Base-by-base conservation (phyloP, 441 rosid genomes). In the Gossypium gossypioides region DNA sequence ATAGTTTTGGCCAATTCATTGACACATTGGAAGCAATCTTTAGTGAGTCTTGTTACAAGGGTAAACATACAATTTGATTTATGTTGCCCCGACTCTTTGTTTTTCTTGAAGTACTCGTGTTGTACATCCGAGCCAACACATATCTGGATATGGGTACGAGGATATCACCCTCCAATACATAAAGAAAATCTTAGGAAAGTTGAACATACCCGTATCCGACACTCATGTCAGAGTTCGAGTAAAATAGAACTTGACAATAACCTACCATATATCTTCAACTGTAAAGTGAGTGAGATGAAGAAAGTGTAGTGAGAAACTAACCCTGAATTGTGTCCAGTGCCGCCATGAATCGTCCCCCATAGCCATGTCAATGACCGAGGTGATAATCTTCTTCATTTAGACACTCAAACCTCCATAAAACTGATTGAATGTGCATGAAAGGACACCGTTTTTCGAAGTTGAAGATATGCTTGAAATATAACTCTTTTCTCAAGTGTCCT, bases 401-500 rank as follows among this genome's bases (percentile, higher is more conserved):
- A 32, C 44, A 52, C 64, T 71, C 62, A 59, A 74, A 72, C 79
- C 82, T 78, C 58, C 40, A 63, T 24, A 69, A 37, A 69, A 34
- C 50, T 40, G 58, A 8, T 73, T 7, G 58, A 34, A 22, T 61
- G 54, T 73, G 69, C 77, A 72, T 19, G 71, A 74, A 74, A 40
- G 70, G n/a, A 59, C 62, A 46, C 40, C 1, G 12, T 4, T 44
- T 42, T 25, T 52, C 62, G 55, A 40, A 74, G 79, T 55, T 29
- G 72, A 71, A 71, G 70, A 73, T 21, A 7, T 12, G 27, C 57
- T 72, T 57, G 66, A 69, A 25, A 48, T 66, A 54, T 67, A 48
- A 40, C 71, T 75, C 74, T 56, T 22, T 56, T 56, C 32, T 85
- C 84, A 86, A 58, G 83, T 75, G 66, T 91, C 98, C 72, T 95